Conservation (phyloP, 148 eudicot species). For the Gaultheria prostrata region DNA sequence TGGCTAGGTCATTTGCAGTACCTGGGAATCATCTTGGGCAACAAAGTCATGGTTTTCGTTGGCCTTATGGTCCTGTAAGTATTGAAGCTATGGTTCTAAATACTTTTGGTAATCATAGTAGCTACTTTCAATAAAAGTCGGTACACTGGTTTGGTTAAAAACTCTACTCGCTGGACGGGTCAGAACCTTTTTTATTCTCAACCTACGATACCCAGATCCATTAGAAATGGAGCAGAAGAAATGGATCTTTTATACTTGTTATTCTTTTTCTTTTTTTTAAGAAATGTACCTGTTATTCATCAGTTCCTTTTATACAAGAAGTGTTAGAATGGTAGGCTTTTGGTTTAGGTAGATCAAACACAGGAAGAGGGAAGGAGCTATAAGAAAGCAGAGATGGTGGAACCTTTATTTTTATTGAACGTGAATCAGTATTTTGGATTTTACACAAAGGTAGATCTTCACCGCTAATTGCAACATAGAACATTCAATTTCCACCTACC, state of each 20-base stretch:
- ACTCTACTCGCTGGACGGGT: not conserved
- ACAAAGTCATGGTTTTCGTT: conserved; percentile 98
- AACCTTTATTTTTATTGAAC: not conserved
- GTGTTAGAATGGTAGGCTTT: not conserved
- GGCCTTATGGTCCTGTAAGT: conserved; percentile 99
- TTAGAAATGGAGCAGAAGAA: conserved; percentile 7
- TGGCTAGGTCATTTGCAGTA: conserved; percentile 92
- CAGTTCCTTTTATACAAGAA: not conserved
- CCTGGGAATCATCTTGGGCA: conserved; percentile 99
- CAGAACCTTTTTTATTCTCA: not conserved
- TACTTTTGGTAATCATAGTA: not conserved
- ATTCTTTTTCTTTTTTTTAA: too few relatives aligned
- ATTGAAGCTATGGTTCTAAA: not conserved
- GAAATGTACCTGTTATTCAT: not conserved
- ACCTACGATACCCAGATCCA: not conserved
- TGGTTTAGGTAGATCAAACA: not conserved
- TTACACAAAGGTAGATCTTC: not conserved
- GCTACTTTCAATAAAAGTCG: not conserved
- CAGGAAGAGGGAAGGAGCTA: not conserved
- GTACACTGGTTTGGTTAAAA: not conserved
- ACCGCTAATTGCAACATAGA: not conserved
- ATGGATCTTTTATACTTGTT: not conserved
- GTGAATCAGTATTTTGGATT: not conserved
- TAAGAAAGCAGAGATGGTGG: not conserved
- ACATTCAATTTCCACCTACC: not conserved